A percentile compares a stretch with the other conserved stretches of the same genome.
Conservation (phyloP, 768 basidiomycete species). For the Mrakia hoshinonis region DNA sequence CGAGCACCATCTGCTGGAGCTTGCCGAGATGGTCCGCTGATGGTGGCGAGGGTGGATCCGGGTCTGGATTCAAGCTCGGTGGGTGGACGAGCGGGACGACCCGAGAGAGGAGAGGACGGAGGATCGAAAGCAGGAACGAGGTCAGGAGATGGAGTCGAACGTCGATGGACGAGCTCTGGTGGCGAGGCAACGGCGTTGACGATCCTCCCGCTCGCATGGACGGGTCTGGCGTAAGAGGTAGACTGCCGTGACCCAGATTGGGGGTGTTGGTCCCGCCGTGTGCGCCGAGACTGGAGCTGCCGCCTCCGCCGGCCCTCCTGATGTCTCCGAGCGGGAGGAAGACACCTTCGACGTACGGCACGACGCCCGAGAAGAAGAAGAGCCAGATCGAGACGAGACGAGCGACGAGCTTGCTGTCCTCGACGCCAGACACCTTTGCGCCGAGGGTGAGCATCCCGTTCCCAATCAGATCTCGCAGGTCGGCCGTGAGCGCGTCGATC, state of each 20-base stretch:
- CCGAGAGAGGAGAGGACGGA: constrained; percentile 15
- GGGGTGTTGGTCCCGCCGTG: not conserved
- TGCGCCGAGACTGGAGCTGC: not conserved
- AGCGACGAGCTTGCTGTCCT: constrained; percentile 67
- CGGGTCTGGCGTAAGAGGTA: not conserved
- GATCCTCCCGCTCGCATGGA: not conserved
- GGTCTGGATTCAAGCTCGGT: not conserved
- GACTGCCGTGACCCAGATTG: not conserved
- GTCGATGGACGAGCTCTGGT: constrained; percentile 12
- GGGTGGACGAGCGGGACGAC: constrained; percentile 16
- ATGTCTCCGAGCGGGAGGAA: constrained; percentile 34
- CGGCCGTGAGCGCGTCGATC: constrained; percentile 61
- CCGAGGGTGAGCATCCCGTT: constrained; percentile 88
- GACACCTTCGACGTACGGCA: constrained; percentile 52
- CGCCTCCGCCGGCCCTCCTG: not conserved
- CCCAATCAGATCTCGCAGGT: constrained; percentile 72
- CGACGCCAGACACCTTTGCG: constrained; percentile 64
- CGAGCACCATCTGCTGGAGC: constrained; percentile 26
- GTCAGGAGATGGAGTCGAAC: constrained; percentile 27
- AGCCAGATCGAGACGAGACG: constrained; percentile 81
- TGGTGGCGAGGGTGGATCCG: not conserved
- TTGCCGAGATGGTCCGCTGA: constrained; percentile 18
- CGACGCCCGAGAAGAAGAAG: constrained; percentile 84
- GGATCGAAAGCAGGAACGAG: constrained; percentile 25
- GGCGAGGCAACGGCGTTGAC: not conserved